Evolutionary conservation across 257 asterid species (phyloP).

Genomic region (Ligustrum vulgare): DNA sequence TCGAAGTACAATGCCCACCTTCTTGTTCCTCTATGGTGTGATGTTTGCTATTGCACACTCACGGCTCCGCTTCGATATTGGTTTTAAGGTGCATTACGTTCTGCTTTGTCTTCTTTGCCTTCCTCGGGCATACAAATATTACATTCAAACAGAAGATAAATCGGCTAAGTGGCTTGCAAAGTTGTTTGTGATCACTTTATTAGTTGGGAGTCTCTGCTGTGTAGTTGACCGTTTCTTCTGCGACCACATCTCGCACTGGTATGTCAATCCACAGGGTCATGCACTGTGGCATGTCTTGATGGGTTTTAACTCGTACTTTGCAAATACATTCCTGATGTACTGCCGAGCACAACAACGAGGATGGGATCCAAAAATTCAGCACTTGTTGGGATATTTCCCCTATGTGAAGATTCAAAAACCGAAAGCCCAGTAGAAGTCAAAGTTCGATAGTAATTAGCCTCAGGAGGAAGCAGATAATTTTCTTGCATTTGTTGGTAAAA

Average conservation of each 20-base stretch:
- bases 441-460: conserved; percentile 13
- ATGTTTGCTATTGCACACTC: conserved; percentile 77
- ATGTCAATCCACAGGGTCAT: conserved; percentile 85
- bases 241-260: conserved; percentile 50
- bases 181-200: conserved; percentile 56
- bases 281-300: conserved; percentile 84
- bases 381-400: conserved; percentile 63
- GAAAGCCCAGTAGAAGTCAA: conserved; percentile 61
- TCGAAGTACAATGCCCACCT: conserved; percentile 94
- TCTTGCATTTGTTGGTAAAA: conserved; percentile 30
- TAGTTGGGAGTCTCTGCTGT: conserved; percentile 67
- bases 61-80: conserved; percentile 60
- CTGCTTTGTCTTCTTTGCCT: conserved; percentile 89
- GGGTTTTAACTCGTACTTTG: conserved; percentile 92
- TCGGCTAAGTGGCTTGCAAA: conserved; percentile 78
- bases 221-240: conserved; percentile 69
- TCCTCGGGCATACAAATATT: conserved; percentile 91
- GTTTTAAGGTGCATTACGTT: conserved; percentile 78
- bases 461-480: conserved; percentile 16
- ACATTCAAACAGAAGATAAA: conserved; percentile 72
- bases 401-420: conserved; percentile 82
- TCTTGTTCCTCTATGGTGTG: conserved; percentile 83
- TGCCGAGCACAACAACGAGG: conserved; percentile 94
- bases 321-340: conserved; percentile 84
- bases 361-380: conserved; percentile 72